Evolutionary conservation across 352 stramenopile species (phyloP), one percentile per base, ranked within the genome.

Genomic region (Pythium scleroteichum): DNA sequence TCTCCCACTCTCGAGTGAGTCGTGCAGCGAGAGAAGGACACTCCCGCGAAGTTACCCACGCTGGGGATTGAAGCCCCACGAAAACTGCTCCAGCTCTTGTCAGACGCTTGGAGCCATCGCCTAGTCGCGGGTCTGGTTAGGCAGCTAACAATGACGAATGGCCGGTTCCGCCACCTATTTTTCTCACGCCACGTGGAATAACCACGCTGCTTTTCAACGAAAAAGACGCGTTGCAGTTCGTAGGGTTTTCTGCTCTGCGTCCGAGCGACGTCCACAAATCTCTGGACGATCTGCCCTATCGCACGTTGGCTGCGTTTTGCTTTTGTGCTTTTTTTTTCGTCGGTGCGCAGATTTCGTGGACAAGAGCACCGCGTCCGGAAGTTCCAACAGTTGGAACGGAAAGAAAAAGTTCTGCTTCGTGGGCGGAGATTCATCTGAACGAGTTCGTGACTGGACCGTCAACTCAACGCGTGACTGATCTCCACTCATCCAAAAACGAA

Each of bases 1-100:
- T 56, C 49, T 32, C 10, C 45, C 19, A 52, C 45, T 23, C 45
- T 51, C 14, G 38, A 44, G 38, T 44, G 38, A 44, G 38, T 44
- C 47, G 47, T 40, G 26, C 47, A 42, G 47, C 47, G 47, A 53
- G 47, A 53, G 7, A 26, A 51, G 4, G 45, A 32, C 45, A 51
- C 45, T 51, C 22, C 13, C 10, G 5, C 45, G 45, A 32, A 22
- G 45, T 19, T 17, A 48, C 19, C 16, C 41, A 5, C 3, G 6
- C 20, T n/a, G n/a, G n/a, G n/a, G n/a, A n/a, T n/a, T n/a, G 5
- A 35, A 35, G 29, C 10, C 29, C 29, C 29, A 35, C 29, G 10
- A n/a, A n/a, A n/a, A n/a, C n/a, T 29, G 26, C 42, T 27, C 17
- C 20, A 27, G 42, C 9, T 10, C 12, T 1, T 17, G 42, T 14